These are phyloP conservation scores for Sordariomycetes sp. DNA, from an alignment of 2,329 filamentous ascomycete genomes.

Conservation along the genomic window DNA sequence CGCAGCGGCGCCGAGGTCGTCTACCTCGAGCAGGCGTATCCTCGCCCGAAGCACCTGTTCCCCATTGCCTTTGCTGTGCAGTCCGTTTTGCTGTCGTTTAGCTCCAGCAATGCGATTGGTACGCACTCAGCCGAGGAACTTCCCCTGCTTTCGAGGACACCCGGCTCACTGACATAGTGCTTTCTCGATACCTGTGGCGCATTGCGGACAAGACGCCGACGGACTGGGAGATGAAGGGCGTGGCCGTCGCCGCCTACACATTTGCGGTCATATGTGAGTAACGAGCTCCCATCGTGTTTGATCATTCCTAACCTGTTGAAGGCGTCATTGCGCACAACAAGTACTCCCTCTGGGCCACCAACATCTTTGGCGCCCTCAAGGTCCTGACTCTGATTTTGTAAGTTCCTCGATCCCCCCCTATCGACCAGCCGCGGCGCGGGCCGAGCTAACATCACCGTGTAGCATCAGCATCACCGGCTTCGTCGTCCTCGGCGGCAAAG, in stretches of 20 bases:
- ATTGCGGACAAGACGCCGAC: constrained; percentile 35
- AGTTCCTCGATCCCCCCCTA: not conserved
- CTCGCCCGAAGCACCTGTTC: constrained; percentile 49
- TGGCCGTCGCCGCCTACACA: constrained; percentile 51
- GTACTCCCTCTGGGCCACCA: constrained; percentile 40
- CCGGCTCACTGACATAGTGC: constrained; percentile 21
- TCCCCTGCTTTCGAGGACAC: not conserved
- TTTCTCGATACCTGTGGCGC: constrained; percentile 49
- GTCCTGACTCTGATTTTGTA: constrained; percentile 45
- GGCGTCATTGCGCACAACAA: constrained; percentile 38
- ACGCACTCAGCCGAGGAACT: not conserved
- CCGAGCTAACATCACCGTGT: not conserved
- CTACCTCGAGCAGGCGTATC: constrained; percentile 55
- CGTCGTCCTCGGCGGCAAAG: constrained; percentile 37
- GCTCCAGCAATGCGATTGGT: constrained; percentile 48
- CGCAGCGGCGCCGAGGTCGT: constrained; percentile 54
- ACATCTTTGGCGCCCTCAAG: constrained; percentile 45
- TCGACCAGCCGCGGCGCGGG: not conserved
- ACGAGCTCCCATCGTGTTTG: too few relatives aligned
- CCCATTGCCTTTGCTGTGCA: constrained; percentile 52
- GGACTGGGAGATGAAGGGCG: constrained; percentile 53
- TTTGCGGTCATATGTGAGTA: constrained; percentile 38
- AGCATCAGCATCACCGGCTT: constrained; percentile 43
- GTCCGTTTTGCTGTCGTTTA: constrained; percentile 50
- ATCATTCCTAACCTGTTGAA: constrained; percentile 6